Evolutionary conservation across 179 eudicot genomes (phyloP), one percentile per base, ranked within the genome.

Genomic region (Nepenthes alata): DNA sequence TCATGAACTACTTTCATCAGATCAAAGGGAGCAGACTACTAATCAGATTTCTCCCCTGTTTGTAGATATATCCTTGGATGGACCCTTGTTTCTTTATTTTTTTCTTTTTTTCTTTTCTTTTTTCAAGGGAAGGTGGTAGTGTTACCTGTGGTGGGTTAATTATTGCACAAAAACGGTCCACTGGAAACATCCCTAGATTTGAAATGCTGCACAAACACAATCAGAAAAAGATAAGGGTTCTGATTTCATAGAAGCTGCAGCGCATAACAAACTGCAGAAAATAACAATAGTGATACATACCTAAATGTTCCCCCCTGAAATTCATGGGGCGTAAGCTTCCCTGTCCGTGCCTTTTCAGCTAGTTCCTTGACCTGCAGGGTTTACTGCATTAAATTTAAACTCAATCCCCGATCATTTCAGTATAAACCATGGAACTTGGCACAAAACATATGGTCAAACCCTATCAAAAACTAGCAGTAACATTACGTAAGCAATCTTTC

Each of bases 281-380:
- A 41, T 4, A 4, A 41, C 49, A 41, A 53, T 25, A 4, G 47
- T 16, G 6, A 35, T 39, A 63, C 65, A 41, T 67, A 93, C 98
- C 97, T 89, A 75, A 93, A 93, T 55, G 98, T 85, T 72, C 98
- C 98, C 65, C 98, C 98, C 81, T 87, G 98, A 66, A 93, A 93
- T 70, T 93, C 98, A 53, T 80, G 77, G 56, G 98, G 98, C 66
- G 75, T 72, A 61, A 89, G 89, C 77, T 93, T 89, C 67, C 98
- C 98, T 8, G 73, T 70, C 63, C 97, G 81, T 61, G 98, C 98
- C 77, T 77, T 93, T 69, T 85, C 91, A 35, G 98, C 98, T 53
- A 93, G 83, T 75, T 85, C 88, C 74, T 93, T 93, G 63, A 93
- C 89, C 98, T 93, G 71, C 34, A 75, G 51, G 58, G 25, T 25